These are phyloP conservation scores for Hypoxylon sp. DNA, from an alignment of 2,329 filamentous ascomycete genomes.

Conservation along the genomic window DNA sequence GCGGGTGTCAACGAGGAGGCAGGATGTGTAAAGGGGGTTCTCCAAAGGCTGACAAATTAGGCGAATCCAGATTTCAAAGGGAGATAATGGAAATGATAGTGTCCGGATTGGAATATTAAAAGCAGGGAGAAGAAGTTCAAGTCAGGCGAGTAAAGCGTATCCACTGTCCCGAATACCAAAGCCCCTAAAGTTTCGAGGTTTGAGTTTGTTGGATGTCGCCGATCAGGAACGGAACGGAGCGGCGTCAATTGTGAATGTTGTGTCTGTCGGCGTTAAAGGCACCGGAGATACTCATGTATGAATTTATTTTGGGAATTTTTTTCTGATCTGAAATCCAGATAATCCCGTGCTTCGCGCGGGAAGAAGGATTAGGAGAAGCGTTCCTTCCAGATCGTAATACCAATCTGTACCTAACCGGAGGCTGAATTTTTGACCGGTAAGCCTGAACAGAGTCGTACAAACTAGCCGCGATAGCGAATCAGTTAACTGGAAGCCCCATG, in stretches of 20 bases:
- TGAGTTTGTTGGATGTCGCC: constrained; percentile 29
- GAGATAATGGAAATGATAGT: constrained; percentile 26
- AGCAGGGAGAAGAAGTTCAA: constrained; percentile 29
- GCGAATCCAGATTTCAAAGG: constrained; percentile 28
- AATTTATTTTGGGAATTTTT: constrained; percentile 12
- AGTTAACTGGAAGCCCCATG: constrained; percentile 37
- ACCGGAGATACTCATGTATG: constrained; percentile 21
- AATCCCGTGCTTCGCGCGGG: constrained; percentile 28
- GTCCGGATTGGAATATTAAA: constrained; percentile 35
- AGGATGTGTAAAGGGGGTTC: constrained; percentile 2
- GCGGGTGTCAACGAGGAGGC: constrained; percentile 13
- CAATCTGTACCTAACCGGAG: constrained; percentile 43
- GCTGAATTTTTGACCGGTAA: constrained; percentile 44
- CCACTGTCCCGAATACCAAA: constrained; percentile 34
- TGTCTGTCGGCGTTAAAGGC: constrained; percentile 22
- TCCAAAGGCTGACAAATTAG: constrained; percentile 27
- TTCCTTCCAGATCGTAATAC: constrained; percentile 29
- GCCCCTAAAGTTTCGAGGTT: constrained; percentile 37
- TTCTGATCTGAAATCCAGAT: constrained; percentile 16
- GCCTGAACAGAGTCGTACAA: constrained; percentile 39
- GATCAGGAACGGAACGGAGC: constrained; percentile 13
- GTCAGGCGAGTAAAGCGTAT: constrained; percentile 20
- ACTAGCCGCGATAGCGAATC: constrained; percentile 39
- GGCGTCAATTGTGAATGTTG: constrained; percentile 20
- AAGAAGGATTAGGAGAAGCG: constrained; percentile 27